phyloP scores from a whole-genome alignment of 2,329 filamentous ascomycete species.

The Ciborinia camelliae region DNA sequence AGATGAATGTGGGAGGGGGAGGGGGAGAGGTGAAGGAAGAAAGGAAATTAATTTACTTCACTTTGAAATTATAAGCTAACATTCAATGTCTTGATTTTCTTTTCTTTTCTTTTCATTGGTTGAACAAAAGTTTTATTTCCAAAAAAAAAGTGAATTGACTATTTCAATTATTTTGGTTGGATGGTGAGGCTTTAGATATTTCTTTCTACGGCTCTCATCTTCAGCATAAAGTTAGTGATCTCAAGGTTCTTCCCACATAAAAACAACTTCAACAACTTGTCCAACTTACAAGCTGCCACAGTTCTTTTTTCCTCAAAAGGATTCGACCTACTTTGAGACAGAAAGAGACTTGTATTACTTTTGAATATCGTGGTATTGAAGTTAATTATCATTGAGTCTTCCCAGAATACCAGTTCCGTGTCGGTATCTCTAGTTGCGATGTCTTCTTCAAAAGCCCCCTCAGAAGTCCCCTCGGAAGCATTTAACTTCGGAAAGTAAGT shows the following conservation, averaged over 20 bases:
- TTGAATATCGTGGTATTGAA: neutral
- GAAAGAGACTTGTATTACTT: neutral
- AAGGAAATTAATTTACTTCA: no score
- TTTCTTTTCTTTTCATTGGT: no score
- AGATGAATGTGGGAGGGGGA: neutral
- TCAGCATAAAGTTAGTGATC: neutral
- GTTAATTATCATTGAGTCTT: neutral
- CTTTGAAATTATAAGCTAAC: neutral
- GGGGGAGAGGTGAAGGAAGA: neutral
- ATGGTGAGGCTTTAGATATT: neutral
- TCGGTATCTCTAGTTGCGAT: neutral
- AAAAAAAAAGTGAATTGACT: neutral
- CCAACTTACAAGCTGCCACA: neutral
- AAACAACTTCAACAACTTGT: neutral
- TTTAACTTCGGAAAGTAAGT: neutral
- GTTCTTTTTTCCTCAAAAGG: neutral
- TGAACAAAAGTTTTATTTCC: neutral
- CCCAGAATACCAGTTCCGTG: no score
- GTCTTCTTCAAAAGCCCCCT: no score
- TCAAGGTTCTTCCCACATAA: neutral
- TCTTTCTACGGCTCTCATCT: neutral
- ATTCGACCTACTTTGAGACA: neutral
- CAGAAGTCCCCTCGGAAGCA: neutral
- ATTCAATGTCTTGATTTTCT: neutral
- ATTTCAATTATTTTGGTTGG: neutral